Conservation (phyloP, 306 rosid species). For the Prunus dulcis region DNA sequence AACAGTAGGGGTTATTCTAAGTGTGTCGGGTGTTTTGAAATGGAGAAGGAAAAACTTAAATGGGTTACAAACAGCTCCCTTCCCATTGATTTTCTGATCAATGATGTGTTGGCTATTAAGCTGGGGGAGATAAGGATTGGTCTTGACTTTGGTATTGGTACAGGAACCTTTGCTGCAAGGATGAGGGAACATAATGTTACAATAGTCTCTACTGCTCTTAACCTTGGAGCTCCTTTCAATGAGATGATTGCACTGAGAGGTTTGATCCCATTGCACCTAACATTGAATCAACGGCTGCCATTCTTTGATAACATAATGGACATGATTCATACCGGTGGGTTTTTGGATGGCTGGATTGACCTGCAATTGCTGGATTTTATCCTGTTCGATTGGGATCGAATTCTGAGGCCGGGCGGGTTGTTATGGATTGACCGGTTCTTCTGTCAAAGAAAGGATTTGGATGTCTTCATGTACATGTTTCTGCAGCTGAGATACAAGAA, state of each 20-base stretch:
- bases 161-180: slow-evolving; percentile 91
- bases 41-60: slow-evolving; percentile 83
- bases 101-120: slow-evolving; percentile 48
- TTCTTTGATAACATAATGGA: slow-evolving; percentile 91
- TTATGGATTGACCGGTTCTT: slow-evolving; percentile 83
- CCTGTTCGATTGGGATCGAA: slow-evolving; percentile 85
- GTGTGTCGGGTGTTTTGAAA: slow-evolving; percentile 80
- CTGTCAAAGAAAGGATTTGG: slow-evolving; percentile 68
- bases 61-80: slow-evolving; percentile 69
- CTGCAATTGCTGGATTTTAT: slow-evolving; percentile 68
- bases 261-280: slow-evolving; percentile 65
- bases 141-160: slow-evolving; percentile 69
- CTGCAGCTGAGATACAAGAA: slow-evolving; percentile 91
- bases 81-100: slow-evolving; percentile 45
- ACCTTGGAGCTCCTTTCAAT: slow-evolving; percentile 92
- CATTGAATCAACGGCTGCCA: slow-evolving; percentile 77
- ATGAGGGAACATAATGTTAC: slow-evolving; percentile 85
- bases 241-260: slow-evolving; percentile 89
- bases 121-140: slow-evolving; percentile 77
- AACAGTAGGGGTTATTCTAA: slow-evolving; percentile 71
- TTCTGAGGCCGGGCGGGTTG: slow-evolving; percentile 79
- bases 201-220: slow-evolving; percentile 69
- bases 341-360: slow-evolving; percentile 93
- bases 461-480: slow-evolving; percentile 88
- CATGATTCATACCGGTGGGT: slow-evolving; percentile 72